Evolutionary conservation across 202 grass and related monocot species (phyloP), one percentile per base, ranked within the genome.

Genomic region (Eragrostis tef): DNA sequence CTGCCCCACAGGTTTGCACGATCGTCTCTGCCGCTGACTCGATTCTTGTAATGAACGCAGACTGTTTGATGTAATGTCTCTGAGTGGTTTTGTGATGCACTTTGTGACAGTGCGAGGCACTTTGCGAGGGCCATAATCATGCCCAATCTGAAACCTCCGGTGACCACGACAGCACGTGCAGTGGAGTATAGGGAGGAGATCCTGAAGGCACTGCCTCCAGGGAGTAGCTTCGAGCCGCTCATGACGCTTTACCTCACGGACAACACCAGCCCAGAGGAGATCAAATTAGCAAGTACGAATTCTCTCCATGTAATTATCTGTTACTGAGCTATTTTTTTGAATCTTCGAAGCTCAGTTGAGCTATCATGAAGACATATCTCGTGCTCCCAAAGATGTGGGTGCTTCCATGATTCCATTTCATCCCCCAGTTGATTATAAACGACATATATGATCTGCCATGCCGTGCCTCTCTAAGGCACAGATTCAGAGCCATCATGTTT

Each of bases 231-330:
- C 41, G 29, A 14, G 82, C 92, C 90, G 0, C 87, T 98, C 44
- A 98, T 98, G 95, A 94, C 90, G 17, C 92, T 98, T 5, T 98
- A 98, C 83, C 87, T 98, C 69, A 94, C 95, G 0, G 95, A 98
- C 70, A 91, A 77, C 57, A 98, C 90, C 17, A 93, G 85, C 56
- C 90, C 90, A 0, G 90, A 91, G 19, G 92, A 98, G 85, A 93
- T 98, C 64, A 89, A 87, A 58, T 39, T 88, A 62, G 90, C 92
- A 54, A 90, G 95, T 93, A 88, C 15, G 77, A 64, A 74, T 11
- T 15, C 1, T 79, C 56, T 74, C 73, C 11, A 47, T 22, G 7
- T 39, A 4, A 15, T 21, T 25, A n/a, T 76, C 26, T 9, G 25
- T 82, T 82, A n/a, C 50, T 51, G 29, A 58, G 11, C 45, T 56